These are phyloP conservation scores for Ceratocystis diversiconidia DNA, from an alignment of 2,329 filamentous ascomycete species.

Conservation along the genomic window DNA sequence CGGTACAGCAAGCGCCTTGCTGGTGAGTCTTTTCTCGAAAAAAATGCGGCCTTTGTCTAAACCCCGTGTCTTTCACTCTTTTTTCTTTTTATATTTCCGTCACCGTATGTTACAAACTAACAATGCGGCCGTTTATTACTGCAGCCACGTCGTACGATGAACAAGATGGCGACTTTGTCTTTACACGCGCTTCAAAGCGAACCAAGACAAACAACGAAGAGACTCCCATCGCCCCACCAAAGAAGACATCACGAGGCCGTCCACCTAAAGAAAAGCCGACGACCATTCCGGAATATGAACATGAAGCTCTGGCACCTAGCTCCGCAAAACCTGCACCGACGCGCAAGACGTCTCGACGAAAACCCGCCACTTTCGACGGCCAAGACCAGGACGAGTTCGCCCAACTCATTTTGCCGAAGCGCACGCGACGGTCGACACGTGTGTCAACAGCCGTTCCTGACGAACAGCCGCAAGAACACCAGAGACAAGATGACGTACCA, in stretches of 20 bases:
- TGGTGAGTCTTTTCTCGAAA: conserved; percentile 32
- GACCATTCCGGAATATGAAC: conserved; percentile 12
- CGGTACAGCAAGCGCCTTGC: conserved; percentile 51
- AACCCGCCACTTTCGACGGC: conserved; percentile 27
- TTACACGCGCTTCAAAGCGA: conserved; percentile 53
- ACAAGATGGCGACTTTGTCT: conserved; percentile 63
- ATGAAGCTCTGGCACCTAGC: conserved; percentile 19
- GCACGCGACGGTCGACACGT: conserved; percentile 33
- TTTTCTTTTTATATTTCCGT: no score
- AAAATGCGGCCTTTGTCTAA: not conserved
- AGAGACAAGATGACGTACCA: conserved; percentile 14
- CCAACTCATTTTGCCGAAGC: conserved; percentile 28
- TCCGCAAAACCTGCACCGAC: conserved; percentile 23
- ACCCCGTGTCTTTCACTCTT: not conserved
- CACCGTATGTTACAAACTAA: conserved; percentile 3
- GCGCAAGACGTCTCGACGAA: conserved; percentile 28
- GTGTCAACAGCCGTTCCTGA: conserved; percentile 28
- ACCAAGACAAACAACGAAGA: conserved; percentile 39
- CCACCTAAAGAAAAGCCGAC: conserved; percentile 23
- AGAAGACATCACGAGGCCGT: conserved; percentile 30
- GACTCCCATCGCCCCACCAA: conserved; percentile 26
- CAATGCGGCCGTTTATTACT: conserved; percentile 2
- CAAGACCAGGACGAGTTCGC: conserved; percentile 26
- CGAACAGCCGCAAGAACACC: conserved; percentile 19
- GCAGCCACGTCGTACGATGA: conserved; percentile 41